Percentiles rank a stretch among this genome's conserved stretches.
Conservation (phyloP, 2,329 filamentous ascomycete species). For the Penicillium frequentans region DNA sequence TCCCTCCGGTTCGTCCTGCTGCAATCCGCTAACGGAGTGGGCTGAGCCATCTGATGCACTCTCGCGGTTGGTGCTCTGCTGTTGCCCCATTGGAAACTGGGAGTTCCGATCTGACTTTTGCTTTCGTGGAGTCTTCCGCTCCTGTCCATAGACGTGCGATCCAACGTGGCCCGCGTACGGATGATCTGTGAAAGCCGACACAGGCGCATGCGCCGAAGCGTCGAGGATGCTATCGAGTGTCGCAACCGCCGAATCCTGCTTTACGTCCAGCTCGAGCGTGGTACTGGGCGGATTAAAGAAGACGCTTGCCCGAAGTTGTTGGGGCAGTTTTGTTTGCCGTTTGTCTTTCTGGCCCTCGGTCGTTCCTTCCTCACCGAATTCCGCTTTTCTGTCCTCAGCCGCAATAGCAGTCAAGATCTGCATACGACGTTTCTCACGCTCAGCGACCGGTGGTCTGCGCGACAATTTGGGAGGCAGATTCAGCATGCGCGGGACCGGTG, state of each 20-base stretch:
- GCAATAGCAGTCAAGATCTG: slow-evolving; percentile 69
- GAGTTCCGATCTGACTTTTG: slow-evolving; percentile 34
- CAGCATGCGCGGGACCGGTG: slow-evolving; percentile 88
- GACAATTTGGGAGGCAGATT: slow-evolving; percentile 89
- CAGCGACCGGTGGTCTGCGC: slow-evolving; percentile 60
- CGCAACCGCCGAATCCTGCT: slow-evolving; percentile 78
- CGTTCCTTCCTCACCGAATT: slow-evolving; percentile 43
- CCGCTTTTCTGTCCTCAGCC: slow-evolving; percentile 54
- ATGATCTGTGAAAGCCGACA: slow-evolving; percentile 89
- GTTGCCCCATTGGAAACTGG: slow-evolving; percentile 27
- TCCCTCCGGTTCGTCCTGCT: slow-evolving; percentile 17
- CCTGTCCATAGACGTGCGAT: slow-evolving; percentile 67
- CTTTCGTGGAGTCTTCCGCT: slow-evolving; percentile 25
- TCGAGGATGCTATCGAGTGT: slow-evolving; percentile 91
- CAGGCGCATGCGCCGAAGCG: slow-evolving; percentile 82
- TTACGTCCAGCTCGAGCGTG: slow-evolving; percentile 56
- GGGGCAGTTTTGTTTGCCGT: slow-evolving; percentile 61
- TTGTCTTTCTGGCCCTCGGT: slow-evolving; percentile 22
- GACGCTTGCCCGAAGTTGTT: slow-evolving; percentile 83
- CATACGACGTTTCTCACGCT: slow-evolving; percentile 70
- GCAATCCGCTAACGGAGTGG: neutral
- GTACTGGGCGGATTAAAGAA: slow-evolving; percentile 76
- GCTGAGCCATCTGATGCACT: neutral
- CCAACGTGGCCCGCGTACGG: slow-evolving; percentile 75
- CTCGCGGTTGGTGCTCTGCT: slow-evolving; percentile 9